Percentiles rank a stretch among this genome's conserved stretches.
These are phyloP conservation scores for Lentinus brumalis DNA, from an alignment of 768 basidiomycete species.

Conservation along the genomic window DNA sequence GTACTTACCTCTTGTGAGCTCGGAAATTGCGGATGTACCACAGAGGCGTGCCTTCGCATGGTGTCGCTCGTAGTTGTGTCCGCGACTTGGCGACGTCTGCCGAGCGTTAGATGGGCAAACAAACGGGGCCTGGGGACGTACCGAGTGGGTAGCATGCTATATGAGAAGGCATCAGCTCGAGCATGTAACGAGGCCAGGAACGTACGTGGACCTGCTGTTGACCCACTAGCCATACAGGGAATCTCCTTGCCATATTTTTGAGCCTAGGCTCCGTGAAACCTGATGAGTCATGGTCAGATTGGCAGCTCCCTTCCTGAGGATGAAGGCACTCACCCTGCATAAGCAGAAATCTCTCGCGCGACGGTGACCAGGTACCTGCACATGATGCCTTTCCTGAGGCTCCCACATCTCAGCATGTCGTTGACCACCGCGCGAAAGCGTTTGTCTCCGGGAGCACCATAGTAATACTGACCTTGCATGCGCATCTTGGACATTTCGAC, in stretches of 20 bases:
- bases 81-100: conserved; percentile 91
- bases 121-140: conserved; percentile 25
- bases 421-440: conserved; percentile 66
- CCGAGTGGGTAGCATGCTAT: conserved; percentile 92
- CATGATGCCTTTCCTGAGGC: conserved; percentile 89
- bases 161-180: conserved; percentile 36
- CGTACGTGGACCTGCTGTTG: conserved; percentile 73
- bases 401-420: conserved; percentile 89
- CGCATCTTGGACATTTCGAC: conserved; percentile 99
- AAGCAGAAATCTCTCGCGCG: conserved; percentile 92
- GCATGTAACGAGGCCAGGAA: no score
- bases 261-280: conserved; percentile 8
- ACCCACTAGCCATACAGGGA: conserved; percentile 84
- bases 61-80: conserved; percentile 74
- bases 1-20: conserved; percentile 71
- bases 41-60: conserved; percentile 72
- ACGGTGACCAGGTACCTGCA: conserved; percentile 98
- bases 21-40: conserved; percentile 87
- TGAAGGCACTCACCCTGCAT: conserved; percentile 68
- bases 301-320: background rate
- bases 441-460: conserved; percentile 80
- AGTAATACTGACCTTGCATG: conserved; percentile 98
- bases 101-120: no score
- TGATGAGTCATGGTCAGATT: no score
- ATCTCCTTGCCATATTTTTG: conserved; percentile 63